Percentiles rank a stretch among this genome's conserved stretches.
Evolutionary conservation across 768 basidiomycete species (phyloP).

Genomic region (Phaeotremella skinneri): DNA sequence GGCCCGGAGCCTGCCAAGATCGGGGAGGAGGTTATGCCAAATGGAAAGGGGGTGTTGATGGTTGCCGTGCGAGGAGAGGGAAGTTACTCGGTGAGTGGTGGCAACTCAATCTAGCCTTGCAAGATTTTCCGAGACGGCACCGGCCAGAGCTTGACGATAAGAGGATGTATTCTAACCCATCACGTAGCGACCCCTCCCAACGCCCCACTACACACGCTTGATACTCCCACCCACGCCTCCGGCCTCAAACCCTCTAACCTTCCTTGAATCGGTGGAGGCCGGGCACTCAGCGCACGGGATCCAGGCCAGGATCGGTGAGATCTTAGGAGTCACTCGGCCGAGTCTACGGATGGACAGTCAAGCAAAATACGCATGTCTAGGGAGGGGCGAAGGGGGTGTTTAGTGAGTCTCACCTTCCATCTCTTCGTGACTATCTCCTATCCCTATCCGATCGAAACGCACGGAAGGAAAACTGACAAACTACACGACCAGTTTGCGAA

Average conservation of each 20-base stretch:
- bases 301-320: slow-evolving; percentile 67
- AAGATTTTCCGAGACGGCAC: background rate
- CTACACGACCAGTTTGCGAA: slow-evolving; percentile 38
- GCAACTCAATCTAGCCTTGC: background rate
- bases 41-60: slow-evolving; percentile 72
- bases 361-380: slow-evolving; percentile 86
- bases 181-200: slow-evolving; percentile 59
- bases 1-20: slow-evolving; percentile 59
- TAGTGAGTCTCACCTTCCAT: slow-evolving; percentile 37
- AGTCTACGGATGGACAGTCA: slow-evolving; percentile 91
- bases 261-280: slow-evolving; percentile 90
- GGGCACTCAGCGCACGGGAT: slow-evolving; percentile 87
- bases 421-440: background rate
- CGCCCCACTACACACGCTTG: slow-evolving; percentile 57
- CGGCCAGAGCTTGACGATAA: background rate
- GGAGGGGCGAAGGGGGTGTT: slow-evolving; percentile 72
- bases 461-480: slow-evolving; percentile 65
- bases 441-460: slow-evolving; percentile 53
- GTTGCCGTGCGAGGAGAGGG: slow-evolving; percentile 84
- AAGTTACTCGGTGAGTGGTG: slow-evolving; percentile 42
- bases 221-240: slow-evolving; percentile 54
- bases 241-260: slow-evolving; percentile 57
- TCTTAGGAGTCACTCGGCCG: slow-evolving; percentile 64
- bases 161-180: too few relatives aligned
- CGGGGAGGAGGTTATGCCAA: slow-evolving; percentile 53